A percentile compares a stretch with the other conserved stretches of the same genome.
These are phyloP conservation scores for Erodium trifolium DNA, from an alignment of 441 rosid species.

Conservation along the genomic window DNA sequence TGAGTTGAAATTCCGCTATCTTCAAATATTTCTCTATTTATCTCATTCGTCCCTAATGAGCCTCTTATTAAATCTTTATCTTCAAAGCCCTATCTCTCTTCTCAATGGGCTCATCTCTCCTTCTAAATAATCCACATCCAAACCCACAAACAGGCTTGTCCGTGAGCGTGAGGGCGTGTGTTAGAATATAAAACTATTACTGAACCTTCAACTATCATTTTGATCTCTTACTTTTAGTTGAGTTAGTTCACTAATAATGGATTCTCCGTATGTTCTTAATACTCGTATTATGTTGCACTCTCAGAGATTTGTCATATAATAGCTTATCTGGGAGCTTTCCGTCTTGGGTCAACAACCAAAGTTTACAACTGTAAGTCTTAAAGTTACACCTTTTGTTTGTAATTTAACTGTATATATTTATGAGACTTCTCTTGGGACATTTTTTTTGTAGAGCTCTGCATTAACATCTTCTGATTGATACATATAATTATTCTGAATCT, in stretches of 20 bases:
- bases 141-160: too few relatives aligned
- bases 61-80: too few relatives aligned
- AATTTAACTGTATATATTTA: not conserved
- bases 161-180: not conserved
- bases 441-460: too few relatives aligned
- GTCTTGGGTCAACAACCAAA: constrained; percentile 38
- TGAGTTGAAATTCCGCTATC: too few relatives aligned
- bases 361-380: constrained; percentile 42
- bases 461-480: too few relatives aligned
- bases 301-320: constrained; percentile 74
- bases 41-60: too few relatives aligned
- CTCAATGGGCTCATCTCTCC: too few relatives aligned
- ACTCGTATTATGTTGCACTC: constrained; percentile 6
- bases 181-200: too few relatives aligned
- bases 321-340: constrained; percentile 55
- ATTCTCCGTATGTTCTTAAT: not conserved
- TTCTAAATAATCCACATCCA: too few relatives aligned
- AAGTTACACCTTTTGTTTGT: not conserved
- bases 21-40: too few relatives aligned
- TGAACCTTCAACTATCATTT: not conserved
- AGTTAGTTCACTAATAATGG: not conserved
- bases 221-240: not conserved
- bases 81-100: too few relatives aligned
- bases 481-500: constrained; percentile 10
- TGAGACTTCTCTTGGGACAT: too few relatives aligned